Evolutionary conservation across 2,329 filamentous ascomycete species (phyloP), one percentile per base, ranked within the genome.

Genomic region (Ascochyta pisi): DNA sequence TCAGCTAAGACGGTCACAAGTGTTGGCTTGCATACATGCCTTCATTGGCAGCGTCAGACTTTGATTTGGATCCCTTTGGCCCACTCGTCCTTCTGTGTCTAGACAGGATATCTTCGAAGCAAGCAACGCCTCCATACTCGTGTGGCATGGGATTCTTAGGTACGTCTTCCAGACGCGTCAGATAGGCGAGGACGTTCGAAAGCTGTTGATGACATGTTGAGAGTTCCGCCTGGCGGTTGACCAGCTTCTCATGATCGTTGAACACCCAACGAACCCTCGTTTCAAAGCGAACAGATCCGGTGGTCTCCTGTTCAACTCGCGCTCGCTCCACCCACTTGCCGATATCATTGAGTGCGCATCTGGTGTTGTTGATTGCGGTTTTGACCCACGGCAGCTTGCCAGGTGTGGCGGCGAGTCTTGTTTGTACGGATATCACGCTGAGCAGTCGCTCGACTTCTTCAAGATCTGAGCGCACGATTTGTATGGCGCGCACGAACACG

Each of bases 401-500:
- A 9, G 65, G 64, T 1, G 45, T 62, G 1, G 27, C 35, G 5
- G 22, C 45, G 12, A 71, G 56, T 42, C 51, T 65, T 9, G 37
- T 45, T 6, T 53, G 46, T 4, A 70, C 53, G 3, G 61, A 49
- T 9, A 39, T 40, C 26, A 51, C 12, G 16, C 35, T 50, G 1
- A 68, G 34, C 9, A 70, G 58, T 22, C 66, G 55, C 45, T 68
- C 59, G 1, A 57, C 60, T 40, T 69, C 66, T 10, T 49, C 45
- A 6, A 70, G 60, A 42, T 69, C 65, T 8, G 58, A 57, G 1
- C 68, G 64, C 4, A 70, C 65, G 12, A 67, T 54, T 16, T 50
- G 50, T 41, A 70, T 70, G 2, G 57, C 61, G 5, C 66, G 66
- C 7, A 70, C 60, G 34, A 69, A 70, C 2, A 67, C 61, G 13